These are phyloP conservation scores for Rhipidocladum racemiflorum DNA, from an alignment of 176 grass and related monocot genomes.

Conservation along the genomic window DNA sequence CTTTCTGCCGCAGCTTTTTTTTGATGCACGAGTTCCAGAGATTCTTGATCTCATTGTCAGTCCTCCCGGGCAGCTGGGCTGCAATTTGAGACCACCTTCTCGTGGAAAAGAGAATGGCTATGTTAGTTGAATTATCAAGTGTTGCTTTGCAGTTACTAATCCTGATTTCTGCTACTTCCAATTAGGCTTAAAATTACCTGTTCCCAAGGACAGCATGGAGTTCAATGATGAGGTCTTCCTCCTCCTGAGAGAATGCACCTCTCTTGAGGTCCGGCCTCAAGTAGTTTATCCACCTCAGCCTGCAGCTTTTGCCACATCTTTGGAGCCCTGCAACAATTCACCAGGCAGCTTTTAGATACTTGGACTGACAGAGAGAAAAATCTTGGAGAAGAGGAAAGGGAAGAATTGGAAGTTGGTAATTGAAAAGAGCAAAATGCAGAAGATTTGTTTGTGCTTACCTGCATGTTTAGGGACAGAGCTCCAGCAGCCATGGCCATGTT, in stretches of 20 bases:
- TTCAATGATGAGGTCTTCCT: constrained; percentile 77
- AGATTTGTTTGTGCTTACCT: constrained; percentile 32
- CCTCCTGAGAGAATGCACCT: constrained; percentile 66
- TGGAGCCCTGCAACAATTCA: constrained; percentile 61
- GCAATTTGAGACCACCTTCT: constrained; percentile 79
- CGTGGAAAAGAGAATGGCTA: constrained; percentile 10
- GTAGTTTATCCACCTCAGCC: constrained; percentile 92
- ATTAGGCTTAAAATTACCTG: constrained; percentile 42
- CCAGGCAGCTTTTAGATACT: constrained; percentile 4
- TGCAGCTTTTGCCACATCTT: constrained; percentile 86
- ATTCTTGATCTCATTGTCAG: constrained; percentile 80
- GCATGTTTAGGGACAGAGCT: constrained; percentile 74
- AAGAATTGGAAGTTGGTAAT: constrained; percentile 3
- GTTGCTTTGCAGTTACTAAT: not conserved
- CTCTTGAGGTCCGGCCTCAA: constrained; percentile 83
- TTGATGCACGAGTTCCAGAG: constrained; percentile 76
- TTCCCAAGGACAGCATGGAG: constrained; percentile 72
- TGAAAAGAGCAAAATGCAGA: not conserved
- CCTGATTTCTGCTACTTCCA: constrained; percentile 27
- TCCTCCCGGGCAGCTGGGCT: constrained; percentile 67
- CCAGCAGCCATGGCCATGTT: constrained; percentile 75
- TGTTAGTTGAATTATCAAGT: constrained; percentile 36
- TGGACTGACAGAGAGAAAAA: constrained; percentile 3
- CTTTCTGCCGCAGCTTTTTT: constrained; percentile 74
- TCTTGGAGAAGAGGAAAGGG: constrained; percentile 2